phyloP scores from a whole-genome alignment of 345 rosid genomes.

The Durio zibethinus region DNA sequence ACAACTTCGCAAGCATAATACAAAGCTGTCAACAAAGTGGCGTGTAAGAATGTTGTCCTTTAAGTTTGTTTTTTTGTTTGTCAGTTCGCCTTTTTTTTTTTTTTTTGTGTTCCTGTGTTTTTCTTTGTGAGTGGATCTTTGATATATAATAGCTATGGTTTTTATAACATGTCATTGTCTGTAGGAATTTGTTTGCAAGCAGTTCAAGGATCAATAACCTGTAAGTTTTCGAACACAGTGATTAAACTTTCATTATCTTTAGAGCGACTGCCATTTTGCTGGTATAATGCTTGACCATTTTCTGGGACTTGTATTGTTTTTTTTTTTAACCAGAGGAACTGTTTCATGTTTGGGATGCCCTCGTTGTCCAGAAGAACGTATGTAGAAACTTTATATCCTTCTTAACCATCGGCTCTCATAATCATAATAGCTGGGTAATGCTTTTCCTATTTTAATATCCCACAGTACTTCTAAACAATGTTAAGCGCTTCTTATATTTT shows the following conservation, averaged over 20 bases:
- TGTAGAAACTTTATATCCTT: conserved; percentile 10
- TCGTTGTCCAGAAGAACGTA: neutral
- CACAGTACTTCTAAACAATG: no score
- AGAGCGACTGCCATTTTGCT: neutral
- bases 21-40: neutral
- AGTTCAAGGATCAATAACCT: conserved; percentile 13
- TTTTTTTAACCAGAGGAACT: conserved; percentile 13
- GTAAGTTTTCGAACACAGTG: conserved; percentile 11
- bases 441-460: neutral
- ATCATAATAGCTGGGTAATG: neutral
- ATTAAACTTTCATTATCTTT: neutral
- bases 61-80: neutral
- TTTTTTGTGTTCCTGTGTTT: no score
- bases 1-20: conserved; percentile 15
- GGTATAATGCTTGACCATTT: neutral
- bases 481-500: neutral
- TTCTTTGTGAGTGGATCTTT: neutral
- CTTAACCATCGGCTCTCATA: neutral
- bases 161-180: neutral
- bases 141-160: neutral
- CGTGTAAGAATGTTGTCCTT: conserved; percentile 19
- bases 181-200: conserved; percentile 42
- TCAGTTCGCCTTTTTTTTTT: no score
- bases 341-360: conserved; percentile 13
- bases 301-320: neutral